phyloP scores from a whole-genome alignment of 2,329 filamentous ascomycete species.

The Diplodia sapinea region DNA sequence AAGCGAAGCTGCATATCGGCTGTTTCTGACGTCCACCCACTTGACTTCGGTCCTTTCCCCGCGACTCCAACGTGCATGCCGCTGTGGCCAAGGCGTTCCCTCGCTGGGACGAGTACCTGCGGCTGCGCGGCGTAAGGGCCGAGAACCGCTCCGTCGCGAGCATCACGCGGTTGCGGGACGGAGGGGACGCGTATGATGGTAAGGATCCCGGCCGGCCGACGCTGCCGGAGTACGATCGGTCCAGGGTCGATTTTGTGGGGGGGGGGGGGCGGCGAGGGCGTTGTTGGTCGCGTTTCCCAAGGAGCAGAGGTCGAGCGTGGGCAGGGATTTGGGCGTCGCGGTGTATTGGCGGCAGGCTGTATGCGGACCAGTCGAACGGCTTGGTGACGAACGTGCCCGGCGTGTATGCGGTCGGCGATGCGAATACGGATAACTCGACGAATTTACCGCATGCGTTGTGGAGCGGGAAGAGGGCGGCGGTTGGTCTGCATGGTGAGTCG shows the following conservation, averaged over 20 bases:
- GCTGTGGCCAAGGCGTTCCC: too few species aligned
- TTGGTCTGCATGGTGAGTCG: conserved; percentile 7
- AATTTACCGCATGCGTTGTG: conserved; percentile 16
- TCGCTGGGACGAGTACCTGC: too few species aligned
- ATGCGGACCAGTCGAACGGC: conserved; percentile 9
- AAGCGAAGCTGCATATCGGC: too few species aligned
- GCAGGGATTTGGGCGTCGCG: background rate
- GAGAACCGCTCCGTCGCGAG: too few species aligned
- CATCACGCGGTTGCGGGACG: too few species aligned
- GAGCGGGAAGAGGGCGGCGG: conserved; percentile 16
- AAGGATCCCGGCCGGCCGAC: background rate
- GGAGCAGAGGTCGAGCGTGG: conserved; percentile 3
- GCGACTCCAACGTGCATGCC: too few species aligned
- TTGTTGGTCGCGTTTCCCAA: conserved; percentile 8
- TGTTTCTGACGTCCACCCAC: too few species aligned
- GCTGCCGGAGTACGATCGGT: background rate
- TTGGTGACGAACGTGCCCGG: conserved; percentile 12
- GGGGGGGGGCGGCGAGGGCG: background rate
- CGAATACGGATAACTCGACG: conserved; percentile 21
- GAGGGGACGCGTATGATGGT: too few species aligned
- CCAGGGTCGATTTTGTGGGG: background rate
- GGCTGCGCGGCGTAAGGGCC: too few species aligned
- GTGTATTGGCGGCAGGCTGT: conserved; percentile 2
- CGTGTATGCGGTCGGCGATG: conserved; percentile 14
- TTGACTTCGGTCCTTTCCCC: too few species aligned